Conservation (phyloP, 78 protist genomes). For the Emiliania huxleyi region DNA sequence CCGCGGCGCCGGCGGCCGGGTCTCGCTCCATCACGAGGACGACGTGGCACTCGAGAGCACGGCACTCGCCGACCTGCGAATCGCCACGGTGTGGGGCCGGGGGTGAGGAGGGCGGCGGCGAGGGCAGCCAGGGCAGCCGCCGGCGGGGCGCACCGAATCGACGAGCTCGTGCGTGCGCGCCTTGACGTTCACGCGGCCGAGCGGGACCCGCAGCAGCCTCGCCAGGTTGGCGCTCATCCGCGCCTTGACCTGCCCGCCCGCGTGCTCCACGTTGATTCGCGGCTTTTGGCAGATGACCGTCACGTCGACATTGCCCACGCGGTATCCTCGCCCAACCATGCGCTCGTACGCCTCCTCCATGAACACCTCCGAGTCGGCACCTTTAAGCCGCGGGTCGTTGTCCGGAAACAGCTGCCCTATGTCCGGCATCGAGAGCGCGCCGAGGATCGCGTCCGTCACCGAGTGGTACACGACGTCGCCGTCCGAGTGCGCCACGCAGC, state of each 20-base stretch:
- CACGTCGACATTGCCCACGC: slow-evolving; percentile 8
- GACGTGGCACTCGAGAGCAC: neutral
- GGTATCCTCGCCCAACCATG: neutral
- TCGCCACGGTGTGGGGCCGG: neutral
- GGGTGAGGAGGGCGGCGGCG: neutral
- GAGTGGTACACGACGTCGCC: slow-evolving; percentile 18
- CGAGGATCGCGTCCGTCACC: neutral
- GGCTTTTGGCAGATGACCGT: neutral
- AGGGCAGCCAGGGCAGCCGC: neutral
- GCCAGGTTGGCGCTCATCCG: neutral
- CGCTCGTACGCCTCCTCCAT: neutral
- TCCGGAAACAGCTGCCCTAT: slow-evolving; percentile 31
- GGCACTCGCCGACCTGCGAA: neutral
- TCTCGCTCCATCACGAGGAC: neutral
- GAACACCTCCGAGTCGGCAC: neutral
- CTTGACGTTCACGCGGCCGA: slow-evolving; percentile 8
- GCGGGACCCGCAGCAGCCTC: neutral
- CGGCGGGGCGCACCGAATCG: neutral
- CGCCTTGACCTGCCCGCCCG: neutral
- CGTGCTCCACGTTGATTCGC: neutral
- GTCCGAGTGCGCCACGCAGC: slow-evolving; percentile 24
- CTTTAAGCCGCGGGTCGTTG: neutral
- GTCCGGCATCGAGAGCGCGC: slow-evolving; percentile 15
- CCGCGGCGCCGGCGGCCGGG: too few relatives aligned
- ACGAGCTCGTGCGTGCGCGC: neutral